phyloP scores from a whole-genome alignment of 495 filamentous ascomycete genomes.

The Bombardia bombarda region DNA sequence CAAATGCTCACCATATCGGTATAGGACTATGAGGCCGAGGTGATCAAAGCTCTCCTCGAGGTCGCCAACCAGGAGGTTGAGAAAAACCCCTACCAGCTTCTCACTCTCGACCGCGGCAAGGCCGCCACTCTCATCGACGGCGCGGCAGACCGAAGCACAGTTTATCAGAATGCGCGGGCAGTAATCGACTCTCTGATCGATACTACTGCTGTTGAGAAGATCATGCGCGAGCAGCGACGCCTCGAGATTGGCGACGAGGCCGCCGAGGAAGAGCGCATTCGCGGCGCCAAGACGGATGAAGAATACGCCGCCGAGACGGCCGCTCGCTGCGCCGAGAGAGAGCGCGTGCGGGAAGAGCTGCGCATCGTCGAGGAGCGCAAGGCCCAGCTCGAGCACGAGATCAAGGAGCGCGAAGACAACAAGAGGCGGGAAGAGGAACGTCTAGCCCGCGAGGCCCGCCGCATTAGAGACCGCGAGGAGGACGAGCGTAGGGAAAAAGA shows the following conservation, averaged over 20 bases:
- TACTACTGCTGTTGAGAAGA: conserved; percentile 54
- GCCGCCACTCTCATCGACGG: conserved; percentile 80
- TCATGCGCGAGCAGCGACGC: conserved; percentile 60
- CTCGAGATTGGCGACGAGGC: conserved; percentile 68
- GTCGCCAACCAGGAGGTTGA: conserved; percentile 77
- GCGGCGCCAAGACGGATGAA: conserved; percentile 73
- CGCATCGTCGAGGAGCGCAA: conserved; percentile 61
- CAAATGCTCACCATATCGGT: background rate
- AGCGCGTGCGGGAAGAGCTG: conserved; percentile 56
- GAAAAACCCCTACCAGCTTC: conserved; percentile 59
- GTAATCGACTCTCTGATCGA: conserved; percentile 63
- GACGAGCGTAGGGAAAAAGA: conserved; percentile 54
- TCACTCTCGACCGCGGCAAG: conserved; percentile 71
- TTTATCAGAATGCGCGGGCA: conserved; percentile 67
- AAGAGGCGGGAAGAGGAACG: conserved; percentile 53
- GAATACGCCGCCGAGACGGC: conserved; percentile 69
- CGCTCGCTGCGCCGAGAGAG: conserved; percentile 55
- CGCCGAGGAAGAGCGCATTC: conserved; percentile 57
- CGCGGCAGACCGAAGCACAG: conserved; percentile 70
- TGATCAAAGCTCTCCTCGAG: conserved; percentile 58
- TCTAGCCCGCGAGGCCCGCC: conserved; percentile 50
- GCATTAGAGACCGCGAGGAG: conserved; percentile 45
- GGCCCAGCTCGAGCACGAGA: conserved; percentile 52
- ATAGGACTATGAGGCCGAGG: conserved; percentile 59
- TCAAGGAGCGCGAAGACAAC: conserved; percentile 48